Evolutionary conservation across 352 stramenopile genomes (phyloP), one percentile per base, ranked within the genome.

Genomic region (Globisporangium yorkense): DNA sequence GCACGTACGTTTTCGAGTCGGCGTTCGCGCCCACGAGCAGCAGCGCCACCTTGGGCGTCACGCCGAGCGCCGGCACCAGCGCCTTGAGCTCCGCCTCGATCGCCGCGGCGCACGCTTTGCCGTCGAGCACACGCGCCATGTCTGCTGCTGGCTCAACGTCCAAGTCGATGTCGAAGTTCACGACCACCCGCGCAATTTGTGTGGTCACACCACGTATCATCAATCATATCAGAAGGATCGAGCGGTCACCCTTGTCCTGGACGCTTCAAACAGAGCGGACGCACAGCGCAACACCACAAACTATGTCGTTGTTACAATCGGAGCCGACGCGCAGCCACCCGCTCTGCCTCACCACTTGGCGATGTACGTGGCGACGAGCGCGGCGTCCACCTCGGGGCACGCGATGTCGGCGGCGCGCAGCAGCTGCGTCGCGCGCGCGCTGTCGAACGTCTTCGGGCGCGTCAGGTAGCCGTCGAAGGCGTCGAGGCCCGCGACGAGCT

Each of bases 1-100:
- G 83, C 33, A 98, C 94, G 65, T 98, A 99, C n/a, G 90, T 96
- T 18, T 75, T 70, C 24, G 88, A 97, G 66, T 98, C 96, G 41
- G 69, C 74, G 33, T 92, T 73, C 47, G 78, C 67, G 47, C 94
- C 94, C 5, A 99, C 89, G 35, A 99, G 75, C 52, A 98, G 85
- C 8, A 98, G 79, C 49, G 90, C 94, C n/a, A 99, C 70, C 7
- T 95, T 94, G 12, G 96, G 96, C 27, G 24, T 46, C 16, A 82
- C 56, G 33, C 49, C 52, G 39, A 68, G 29, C 8, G 57, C 33
- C 20, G 51, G 21, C 13, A 92, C 67, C 39, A 80, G 57, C 47
- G 67, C 62, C 50, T 77, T 66, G 29, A 96, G 62, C 68, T 96
- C 88, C 20, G 66, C 48, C 40, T 87, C 75, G 65, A 96, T 89